Evolutionary conservation across 208 protist genomes (phyloP), one percentile per base, ranked within the genome.

Genomic region (Tetramitus jugosus): DNA sequence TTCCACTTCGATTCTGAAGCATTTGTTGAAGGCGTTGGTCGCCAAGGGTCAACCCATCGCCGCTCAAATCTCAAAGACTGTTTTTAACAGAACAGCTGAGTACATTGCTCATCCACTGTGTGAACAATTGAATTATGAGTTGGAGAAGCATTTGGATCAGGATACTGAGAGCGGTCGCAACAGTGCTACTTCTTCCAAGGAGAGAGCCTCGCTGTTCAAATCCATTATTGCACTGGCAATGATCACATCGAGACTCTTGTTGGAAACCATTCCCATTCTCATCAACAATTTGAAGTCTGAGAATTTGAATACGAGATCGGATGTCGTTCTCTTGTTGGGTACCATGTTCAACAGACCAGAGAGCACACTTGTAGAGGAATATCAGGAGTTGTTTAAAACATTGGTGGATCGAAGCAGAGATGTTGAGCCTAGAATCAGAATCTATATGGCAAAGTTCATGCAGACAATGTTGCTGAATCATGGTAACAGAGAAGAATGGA

Each of bases 341-440:
- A 53, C 46, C 8, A 74, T 74, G 67, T 74, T 74, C 10, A 39
- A 29, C 35, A 26, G 42, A 33, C 46, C 33, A 37, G 67, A 74
- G 14, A 53, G 42, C 10, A 23, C 31, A 33, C 29, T 74, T 3
- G 17, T 74, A 14, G 33, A 52, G 6, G 67, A 74, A 35, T 74
- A 74, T 37, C 39, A 35, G 13, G 33, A 43, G 3, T 43, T 68
- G 7, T 68, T 68, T 43, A 29, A 68, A 43, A 53, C 39, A 53
- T 23, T 62, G 4, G 8, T 31, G 3, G 56, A 23, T 7, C 46
- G 67, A 53, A 53, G 46, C 26, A 39, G 0, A 26, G 67, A 74
- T 23, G 39, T 40, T 10, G 67, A 74, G 35, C 7, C 3, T 6
- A 43, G 29, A 23, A 39, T 74, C 8, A n/a, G 67, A 45, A 53